These are phyloP conservation scores for Colletotrichum siamense DNA, from an alignment of 2,329 filamentous ascomycete species.

Conservation along the genomic window DNA sequence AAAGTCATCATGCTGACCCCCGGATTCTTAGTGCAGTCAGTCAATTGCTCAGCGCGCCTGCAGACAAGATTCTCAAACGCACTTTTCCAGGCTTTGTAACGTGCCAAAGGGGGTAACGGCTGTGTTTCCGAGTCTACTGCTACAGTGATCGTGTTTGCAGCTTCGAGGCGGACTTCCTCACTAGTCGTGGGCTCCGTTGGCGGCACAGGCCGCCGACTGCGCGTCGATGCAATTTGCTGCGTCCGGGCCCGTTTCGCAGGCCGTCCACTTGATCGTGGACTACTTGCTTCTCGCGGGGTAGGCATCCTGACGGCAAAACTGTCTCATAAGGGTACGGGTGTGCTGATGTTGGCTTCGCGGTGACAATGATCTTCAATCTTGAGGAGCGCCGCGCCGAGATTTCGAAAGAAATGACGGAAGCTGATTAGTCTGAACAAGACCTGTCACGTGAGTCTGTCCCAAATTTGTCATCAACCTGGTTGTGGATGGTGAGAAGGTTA, in stretches of 20 bases:
- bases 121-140: background rate
- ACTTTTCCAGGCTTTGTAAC: background rate
- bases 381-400: background rate
- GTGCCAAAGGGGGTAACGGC: background rate
- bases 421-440: accelerated
- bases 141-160: background rate
- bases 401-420: background rate
- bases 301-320: accelerated
- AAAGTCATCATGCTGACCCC: background rate
- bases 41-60: background rate
- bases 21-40: background rate
- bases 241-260: background rate
- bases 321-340: accelerated
- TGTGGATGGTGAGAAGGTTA: background rate
- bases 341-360: background rate
- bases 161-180: background rate
- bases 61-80: background rate
- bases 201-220: background rate
- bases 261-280: accelerated
- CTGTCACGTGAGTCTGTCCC: background rate
- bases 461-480: background rate
- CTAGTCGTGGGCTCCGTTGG: accelerated
- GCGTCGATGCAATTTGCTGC: accelerated
- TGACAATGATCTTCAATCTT: accelerated
- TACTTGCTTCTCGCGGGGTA: background rate